These are phyloP conservation scores for Ascoidea tarda DNA, from an alignment of 805 yeast genomes.

Conservation along the genomic window DNA sequence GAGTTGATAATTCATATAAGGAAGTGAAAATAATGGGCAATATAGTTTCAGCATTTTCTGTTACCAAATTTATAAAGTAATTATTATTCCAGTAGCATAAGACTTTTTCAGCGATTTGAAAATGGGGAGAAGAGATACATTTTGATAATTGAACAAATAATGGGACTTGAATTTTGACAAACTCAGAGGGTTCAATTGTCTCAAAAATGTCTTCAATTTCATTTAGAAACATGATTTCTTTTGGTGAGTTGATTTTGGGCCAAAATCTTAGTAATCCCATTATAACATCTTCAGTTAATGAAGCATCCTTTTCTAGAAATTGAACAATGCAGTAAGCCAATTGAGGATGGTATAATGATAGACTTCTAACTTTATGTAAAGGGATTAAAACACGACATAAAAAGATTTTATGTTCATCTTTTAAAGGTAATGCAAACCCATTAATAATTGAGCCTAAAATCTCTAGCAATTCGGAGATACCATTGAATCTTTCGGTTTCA, in stretches of 20 bases:
- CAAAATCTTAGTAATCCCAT: conserved; percentile 87
- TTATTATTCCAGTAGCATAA: conserved; percentile 92
- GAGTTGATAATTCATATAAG: conserved; percentile 66
- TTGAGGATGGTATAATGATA: conserved; percentile 90
- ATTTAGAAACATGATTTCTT: conserved; percentile 89
- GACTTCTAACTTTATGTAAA: conserved; percentile 78
- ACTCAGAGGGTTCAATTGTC: conserved; percentile 88
- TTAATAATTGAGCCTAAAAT: conserved; percentile 92
- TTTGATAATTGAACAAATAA: conserved; percentile 86
- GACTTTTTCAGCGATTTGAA: conserved; percentile 94
- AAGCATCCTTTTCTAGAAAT: conserved; percentile 88
- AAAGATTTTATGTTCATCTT: conserved; percentile 92
- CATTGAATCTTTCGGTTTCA: conserved; percentile 93
- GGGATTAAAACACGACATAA: conserved; percentile 79
- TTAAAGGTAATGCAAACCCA: conserved; percentile 94
- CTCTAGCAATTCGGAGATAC: conserved; percentile 88
- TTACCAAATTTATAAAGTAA: conserved; percentile 76
- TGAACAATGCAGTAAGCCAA: conserved; percentile 95
- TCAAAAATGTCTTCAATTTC: conserved; percentile 96
- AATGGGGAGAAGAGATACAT: conserved; percentile 90
- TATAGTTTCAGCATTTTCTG: conserved; percentile 86
- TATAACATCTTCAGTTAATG: conserved; percentile 88
- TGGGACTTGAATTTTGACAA: conserved; percentile 83
- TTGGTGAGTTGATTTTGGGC: conserved; percentile 93
- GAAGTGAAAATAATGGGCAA: conserved; percentile 87